Evolutionary conservation across 306 rosid species (phyloP).

Genomic region (Coriaria nepalensis): DNA sequence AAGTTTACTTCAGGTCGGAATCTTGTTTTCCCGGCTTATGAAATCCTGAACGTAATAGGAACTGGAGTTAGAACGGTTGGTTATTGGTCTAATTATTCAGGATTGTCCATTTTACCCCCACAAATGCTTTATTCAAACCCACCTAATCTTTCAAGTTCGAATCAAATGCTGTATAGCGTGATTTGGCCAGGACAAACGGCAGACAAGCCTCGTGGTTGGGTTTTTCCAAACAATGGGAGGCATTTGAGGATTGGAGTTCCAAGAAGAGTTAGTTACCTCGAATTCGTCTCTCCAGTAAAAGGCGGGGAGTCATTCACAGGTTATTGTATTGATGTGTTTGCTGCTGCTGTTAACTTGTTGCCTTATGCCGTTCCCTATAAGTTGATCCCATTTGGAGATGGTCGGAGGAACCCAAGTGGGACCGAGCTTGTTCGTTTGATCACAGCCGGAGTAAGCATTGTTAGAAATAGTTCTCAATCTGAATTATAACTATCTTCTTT

Average conservation of each 20-base stretch:
- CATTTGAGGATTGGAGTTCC: slow-evolving; percentile 74
- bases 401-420: slow-evolving; percentile 37
- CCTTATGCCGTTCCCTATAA: slow-evolving; percentile 80
- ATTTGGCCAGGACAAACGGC: slow-evolving; percentile 79
- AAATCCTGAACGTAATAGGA: slow-evolving; percentile 67
- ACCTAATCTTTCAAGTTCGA: slow-evolving; percentile 32
- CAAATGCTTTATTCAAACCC: slow-evolving; percentile 44
- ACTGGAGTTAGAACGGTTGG: slow-evolving; percentile 58
- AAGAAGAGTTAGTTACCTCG: slow-evolving; percentile 37
- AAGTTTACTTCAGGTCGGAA: slow-evolving; percentile 39
- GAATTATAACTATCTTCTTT: slow-evolving; percentile 14
- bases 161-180: slow-evolving; percentile 25
- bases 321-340: slow-evolving; percentile 80
- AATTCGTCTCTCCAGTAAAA: slow-evolving; percentile 35
- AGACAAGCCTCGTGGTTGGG: slow-evolving; percentile 88
- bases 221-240: slow-evolving; percentile 77
- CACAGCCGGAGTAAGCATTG: slow-evolving; percentile 64
- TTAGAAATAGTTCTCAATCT: background rate
- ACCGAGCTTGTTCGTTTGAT: slow-evolving; percentile 54
- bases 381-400: slow-evolving; percentile 49
- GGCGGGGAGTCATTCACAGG: slow-evolving; percentile 61
- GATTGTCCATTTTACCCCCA: slow-evolving; percentile 51
- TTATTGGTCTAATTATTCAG: slow-evolving; percentile 88
- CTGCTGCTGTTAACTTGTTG: slow-evolving; percentile 61
- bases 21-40: slow-evolving; percentile 62